These are phyloP conservation scores for Tremella fuciformis DNA, from an alignment of 768 basidiomycete species.

Conservation along the genomic window DNA sequence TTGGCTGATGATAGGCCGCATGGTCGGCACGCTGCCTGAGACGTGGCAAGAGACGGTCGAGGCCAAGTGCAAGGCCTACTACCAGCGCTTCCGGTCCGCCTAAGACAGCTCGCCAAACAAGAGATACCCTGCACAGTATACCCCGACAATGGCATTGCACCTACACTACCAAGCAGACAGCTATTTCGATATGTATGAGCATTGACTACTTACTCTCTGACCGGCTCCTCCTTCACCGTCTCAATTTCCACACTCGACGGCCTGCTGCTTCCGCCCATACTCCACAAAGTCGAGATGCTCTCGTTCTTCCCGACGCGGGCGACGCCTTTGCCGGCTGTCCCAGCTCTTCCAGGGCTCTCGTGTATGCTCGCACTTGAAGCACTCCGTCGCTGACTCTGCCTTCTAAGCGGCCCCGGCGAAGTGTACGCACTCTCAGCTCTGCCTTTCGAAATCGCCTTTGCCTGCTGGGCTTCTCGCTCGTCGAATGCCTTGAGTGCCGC, in stretches of 20 bases:
- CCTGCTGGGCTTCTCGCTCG: conserved; percentile 68
- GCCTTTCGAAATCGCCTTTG: conserved; percentile 74
- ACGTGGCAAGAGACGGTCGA: conserved; percentile 91
- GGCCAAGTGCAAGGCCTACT: conserved; percentile 76
- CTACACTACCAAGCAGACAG: no score
- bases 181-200: no score
- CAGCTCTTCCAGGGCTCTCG: background rate
- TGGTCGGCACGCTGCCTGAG: conserved; percentile 81
- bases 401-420: conserved; percentile 6
- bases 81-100: conserved; percentile 71
- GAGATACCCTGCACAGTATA: no score
- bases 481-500: conserved; percentile 74
- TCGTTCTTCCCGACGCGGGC: conserved; percentile 29
- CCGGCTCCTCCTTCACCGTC: background rate
- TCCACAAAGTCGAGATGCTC: conserved; percentile 40
- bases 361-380: conserved; percentile 1
- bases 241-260: conserved; percentile 15
- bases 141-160: no score
- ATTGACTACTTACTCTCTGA: no score
- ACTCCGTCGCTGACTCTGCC: conserved; percentile 11
- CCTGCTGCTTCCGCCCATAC: conserved; percentile 18
- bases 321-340: conserved; percentile 3
- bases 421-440: conserved; percentile 50
- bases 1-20: conserved; percentile 62
- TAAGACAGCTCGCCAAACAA: background rate